Evolutionary conservation across 257 asterid species (phyloP).

Genomic region (Prunella vulgaris): DNA sequence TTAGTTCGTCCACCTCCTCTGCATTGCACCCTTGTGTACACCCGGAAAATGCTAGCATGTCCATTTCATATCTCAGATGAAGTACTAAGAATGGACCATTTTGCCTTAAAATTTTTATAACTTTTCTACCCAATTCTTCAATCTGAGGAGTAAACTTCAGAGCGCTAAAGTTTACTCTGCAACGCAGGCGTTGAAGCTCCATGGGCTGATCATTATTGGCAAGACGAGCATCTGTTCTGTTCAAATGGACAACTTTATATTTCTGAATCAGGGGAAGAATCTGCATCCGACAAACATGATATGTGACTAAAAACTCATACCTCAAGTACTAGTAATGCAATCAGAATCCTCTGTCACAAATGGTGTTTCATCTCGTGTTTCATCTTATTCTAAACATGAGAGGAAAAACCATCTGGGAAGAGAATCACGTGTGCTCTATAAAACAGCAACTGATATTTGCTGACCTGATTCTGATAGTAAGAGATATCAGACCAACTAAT

Average conservation of each 20-base stretch:
- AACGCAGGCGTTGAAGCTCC: constrained; percentile 87
- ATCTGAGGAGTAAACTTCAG: constrained; percentile 83
- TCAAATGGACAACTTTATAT: constrained; percentile 85
- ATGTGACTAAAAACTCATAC: constrained; percentile 2
- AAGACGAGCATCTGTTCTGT: constrained; percentile 88
- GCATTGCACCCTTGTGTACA: constrained; percentile 86
- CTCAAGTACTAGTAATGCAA: background rate
- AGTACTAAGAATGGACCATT: constrained; percentile 91
- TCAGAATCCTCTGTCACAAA: background rate
- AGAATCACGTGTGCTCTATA: background rate
- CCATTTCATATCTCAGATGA: constrained; percentile 98
- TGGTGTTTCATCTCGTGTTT: background rate
- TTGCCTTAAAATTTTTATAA: constrained; percentile 64
- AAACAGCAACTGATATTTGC: constrained; percentile 9
- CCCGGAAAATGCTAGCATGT: constrained; percentile 97
- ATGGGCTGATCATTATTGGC: constrained; percentile 89
- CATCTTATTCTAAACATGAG: background rate
- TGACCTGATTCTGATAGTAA: constrained; percentile 78
- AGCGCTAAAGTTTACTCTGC: constrained; percentile 83
- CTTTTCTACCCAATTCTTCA: constrained; percentile 91
- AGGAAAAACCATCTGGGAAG: background rate
- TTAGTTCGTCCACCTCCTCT: constrained; percentile 81
- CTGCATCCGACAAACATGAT: constrained; percentile 37
- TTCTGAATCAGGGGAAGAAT: constrained; percentile 87
- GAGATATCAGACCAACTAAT: constrained; percentile 95